These are phyloP conservation scores for Fusarium hostae DNA, from an alignment of 2,329 filamentous ascomycete species.

Conservation along the genomic window DNA sequence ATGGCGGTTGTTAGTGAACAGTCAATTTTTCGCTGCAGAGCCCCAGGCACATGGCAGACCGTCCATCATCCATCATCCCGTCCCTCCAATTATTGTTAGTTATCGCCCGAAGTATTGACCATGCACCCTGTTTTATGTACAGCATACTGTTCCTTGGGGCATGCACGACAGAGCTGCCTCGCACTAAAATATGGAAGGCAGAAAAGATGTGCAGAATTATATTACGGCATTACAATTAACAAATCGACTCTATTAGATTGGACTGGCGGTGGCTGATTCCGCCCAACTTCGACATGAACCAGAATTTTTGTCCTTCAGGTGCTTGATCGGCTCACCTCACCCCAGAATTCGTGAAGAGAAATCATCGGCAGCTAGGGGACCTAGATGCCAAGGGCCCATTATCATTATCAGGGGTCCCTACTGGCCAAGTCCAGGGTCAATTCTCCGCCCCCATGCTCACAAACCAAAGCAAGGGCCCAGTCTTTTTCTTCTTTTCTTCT, in stretches of 20 bases:
- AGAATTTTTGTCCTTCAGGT: constrained; percentile 15
- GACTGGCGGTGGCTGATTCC: constrained; percentile 12
- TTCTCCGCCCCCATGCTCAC: constrained; percentile 28
- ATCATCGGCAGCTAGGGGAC: constrained; percentile 24
- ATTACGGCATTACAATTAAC: not conserved
- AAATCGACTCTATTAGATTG: not conserved
- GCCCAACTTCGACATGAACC: constrained; percentile 10
- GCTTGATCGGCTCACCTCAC: constrained; percentile 36
- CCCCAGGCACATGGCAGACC: constrained; percentile 23
- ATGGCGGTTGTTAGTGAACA: constrained; percentile 22
- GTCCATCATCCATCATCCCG: constrained; percentile 30
- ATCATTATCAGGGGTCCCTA: constrained; percentile 27
- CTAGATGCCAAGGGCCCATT: constrained; percentile 25
- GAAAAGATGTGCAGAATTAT: not conserved
- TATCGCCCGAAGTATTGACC: not conserved
- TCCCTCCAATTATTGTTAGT: constrained; percentile 21
- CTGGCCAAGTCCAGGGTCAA: constrained; percentile 9
- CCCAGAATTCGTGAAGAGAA: constrained; percentile 31
- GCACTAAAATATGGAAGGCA: not conserved
- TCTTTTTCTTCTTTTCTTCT: constrained; percentile 27
- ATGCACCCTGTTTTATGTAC: not conserved
- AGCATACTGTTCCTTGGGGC: not conserved
- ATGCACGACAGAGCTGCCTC: constrained; percentile 39
- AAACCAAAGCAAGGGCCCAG: constrained; percentile 18
- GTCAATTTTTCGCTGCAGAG: constrained; percentile 8